Base-by-base conservation (phyloP, 2,329 filamentous ascomycete genomes). In the Sporothrix mexicana region DNA sequence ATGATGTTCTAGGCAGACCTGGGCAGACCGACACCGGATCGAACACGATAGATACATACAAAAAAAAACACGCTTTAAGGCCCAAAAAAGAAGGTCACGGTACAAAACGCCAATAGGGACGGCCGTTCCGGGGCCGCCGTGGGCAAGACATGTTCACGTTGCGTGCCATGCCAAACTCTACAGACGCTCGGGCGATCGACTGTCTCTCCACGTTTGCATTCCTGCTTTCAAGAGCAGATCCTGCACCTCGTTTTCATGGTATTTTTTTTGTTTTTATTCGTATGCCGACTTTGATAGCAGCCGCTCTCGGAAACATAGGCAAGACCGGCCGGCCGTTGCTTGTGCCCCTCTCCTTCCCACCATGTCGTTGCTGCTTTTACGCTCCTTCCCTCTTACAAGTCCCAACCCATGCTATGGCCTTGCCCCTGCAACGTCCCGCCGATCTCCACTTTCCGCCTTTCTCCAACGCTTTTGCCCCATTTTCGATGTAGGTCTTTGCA, bases 371-470 rank as follows among this genome's bases (percentile, higher is more conserved):
- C 43, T 66, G 23, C 55, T 25, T 23, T 17, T 25, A 2, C n/a
- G 17, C 15, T 20, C 20, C 36, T 10, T 20, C 20, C 36, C 17
- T 62, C 61, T 23, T 15, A 47, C 9, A 17, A 15, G 23, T 36
- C 57, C 64, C 23, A 49, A 2, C 45, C 49, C 17, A 23, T 20
- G 8, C 47, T 36, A 45, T 64, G 59, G 36, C 59, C 36, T 64
- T 61, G 23, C 45, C 66, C 66, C 30, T 69, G 62, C 47, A 53
- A 68, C 25, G 41, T 69, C 47, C 66, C 25, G 66, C 66, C 47
- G 20, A 25, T 25, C 67, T 47, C 67, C 67, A 69, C 67, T 69
- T 69, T 69, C 36, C 47, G 45, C n/a, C 43, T 10, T 51, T 69
- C 67, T 69, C 17, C 17, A 57, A 55, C 51, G 51, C 23, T 25